phyloP scores from a whole-genome alignment of 768 basidiomycete genomes.

The Trametes cingulata region DNA sequence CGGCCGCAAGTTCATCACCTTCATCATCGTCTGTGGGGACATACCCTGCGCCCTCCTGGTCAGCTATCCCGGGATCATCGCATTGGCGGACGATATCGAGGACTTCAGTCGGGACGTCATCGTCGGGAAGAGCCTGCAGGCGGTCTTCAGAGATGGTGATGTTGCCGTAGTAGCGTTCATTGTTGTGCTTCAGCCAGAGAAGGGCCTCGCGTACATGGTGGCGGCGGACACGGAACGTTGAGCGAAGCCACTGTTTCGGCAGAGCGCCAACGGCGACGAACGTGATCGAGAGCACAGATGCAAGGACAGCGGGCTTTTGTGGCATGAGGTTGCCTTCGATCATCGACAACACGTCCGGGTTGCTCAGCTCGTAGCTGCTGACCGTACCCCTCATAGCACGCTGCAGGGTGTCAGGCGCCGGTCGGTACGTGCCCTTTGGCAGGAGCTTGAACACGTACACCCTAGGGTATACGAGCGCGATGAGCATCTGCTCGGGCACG shows the following conservation, averaged over 20 bases:
- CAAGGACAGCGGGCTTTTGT: not conserved
- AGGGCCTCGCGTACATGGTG: slow-evolving; percentile 33
- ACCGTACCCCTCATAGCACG: slow-evolving; percentile 40
- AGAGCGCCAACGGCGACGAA: slow-evolving; percentile 36
- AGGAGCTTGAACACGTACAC: slow-evolving; percentile 40
- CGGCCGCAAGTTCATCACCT: too few relatives aligned
- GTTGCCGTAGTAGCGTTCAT: slow-evolving; percentile 33
- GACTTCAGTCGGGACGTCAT: slow-evolving; percentile 36
- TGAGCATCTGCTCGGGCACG: slow-evolving; percentile 39
- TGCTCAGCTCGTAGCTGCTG: slow-evolving; percentile 32
- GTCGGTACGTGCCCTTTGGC: slow-evolving; percentile 25
- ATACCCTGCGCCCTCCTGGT: slow-evolving; percentile 31
- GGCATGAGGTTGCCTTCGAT: not conserved
- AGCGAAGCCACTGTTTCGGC: slow-evolving; percentile 31
- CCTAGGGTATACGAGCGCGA: slow-evolving; percentile 34
- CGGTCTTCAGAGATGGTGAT: slow-evolving; percentile 28
- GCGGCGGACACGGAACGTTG: slow-evolving; percentile 37
- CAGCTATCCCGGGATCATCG: slow-evolving; percentile 18
- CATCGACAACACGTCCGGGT: slow-evolving; percentile 30
- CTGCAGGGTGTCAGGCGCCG: slow-evolving; percentile 1
- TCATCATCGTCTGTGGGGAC: slow-evolving; percentile 24
- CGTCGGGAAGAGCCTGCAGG: slow-evolving; percentile 32
- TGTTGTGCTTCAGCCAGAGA: slow-evolving; percentile 39
- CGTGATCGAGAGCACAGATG: slow-evolving; percentile 33
- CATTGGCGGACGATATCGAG: slow-evolving; percentile 3